These are phyloP conservation scores for Leccinum griseonigrum DNA, from an alignment of 1,284 basidiomycete species.

Conservation along the genomic window DNA sequence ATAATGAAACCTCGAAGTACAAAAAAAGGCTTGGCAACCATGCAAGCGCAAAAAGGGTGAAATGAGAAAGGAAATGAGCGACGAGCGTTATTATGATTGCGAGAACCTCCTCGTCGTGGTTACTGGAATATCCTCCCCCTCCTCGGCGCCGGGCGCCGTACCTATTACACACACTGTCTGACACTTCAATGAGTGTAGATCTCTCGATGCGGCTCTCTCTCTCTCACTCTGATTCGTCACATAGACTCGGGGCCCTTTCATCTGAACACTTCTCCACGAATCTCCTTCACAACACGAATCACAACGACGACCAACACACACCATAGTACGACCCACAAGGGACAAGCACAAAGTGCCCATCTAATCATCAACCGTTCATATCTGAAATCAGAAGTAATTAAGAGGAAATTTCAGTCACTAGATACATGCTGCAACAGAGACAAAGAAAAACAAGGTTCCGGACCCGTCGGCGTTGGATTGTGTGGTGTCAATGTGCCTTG, in stretches of 20 bases:
- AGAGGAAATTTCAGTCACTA: not conserved
- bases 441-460: slow-evolving; percentile 31
- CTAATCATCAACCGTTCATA: not conserved
- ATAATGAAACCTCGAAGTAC: not conserved
- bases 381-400: not conserved
- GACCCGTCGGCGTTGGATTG: slow-evolving; percentile 18
- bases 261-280: not conserved
- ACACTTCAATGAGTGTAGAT: not conserved
- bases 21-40: not conserved
- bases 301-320: not conserved
- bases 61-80: not conserved
- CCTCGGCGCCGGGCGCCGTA: not conserved
- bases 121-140: not conserved
- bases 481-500: not conserved
- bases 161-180: not conserved
- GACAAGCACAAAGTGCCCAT: not conserved
- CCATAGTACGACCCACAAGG: not conserved
- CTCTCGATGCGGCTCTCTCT: not conserved
- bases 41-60: not conserved
- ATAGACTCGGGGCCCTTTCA: not conserved
- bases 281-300: not conserved
- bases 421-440: not conserved
- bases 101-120: not conserved
- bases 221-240: not conserved
- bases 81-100: not conserved